Evolutionary conservation across 2,329 filamentous ascomycete genomes (phyloP).

Genomic region (Paecilomyces variotii): DNA sequence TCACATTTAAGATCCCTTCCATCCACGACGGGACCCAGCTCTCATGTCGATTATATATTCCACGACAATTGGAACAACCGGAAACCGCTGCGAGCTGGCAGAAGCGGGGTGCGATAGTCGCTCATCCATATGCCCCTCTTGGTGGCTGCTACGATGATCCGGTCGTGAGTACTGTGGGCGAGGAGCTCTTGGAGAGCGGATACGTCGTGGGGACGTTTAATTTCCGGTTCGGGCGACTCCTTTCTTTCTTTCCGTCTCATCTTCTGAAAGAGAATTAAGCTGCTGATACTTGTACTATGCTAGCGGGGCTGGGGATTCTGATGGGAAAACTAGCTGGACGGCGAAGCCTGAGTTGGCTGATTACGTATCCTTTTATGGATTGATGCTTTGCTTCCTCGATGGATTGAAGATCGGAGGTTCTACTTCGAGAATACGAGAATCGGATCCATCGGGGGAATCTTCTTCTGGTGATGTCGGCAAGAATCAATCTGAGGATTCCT

Average conservation of each 20-base stretch:
- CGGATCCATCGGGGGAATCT: background rate
- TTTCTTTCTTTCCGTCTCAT: background rate
- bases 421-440: slow-evolving; percentile 3
- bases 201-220: slow-evolving; percentile 85
- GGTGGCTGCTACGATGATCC: slow-evolving; percentile 80
- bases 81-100: slow-evolving; percentile 19
- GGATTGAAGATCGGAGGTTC: slow-evolving; percentile 35
- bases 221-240: slow-evolving; percentile 57
- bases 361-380: slow-evolving; percentile 74
- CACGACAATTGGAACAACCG: slow-evolving; percentile 27
- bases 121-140: slow-evolving; percentile 84
- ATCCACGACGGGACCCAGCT: slow-evolving; percentile 68
- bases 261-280: background rate
- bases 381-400: slow-evolving; percentile 66
- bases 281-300: slow-evolving; percentile 8
- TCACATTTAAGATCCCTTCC: slow-evolving; percentile 72
- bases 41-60: slow-evolving; percentile 77
- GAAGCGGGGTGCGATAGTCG: slow-evolving; percentile 57
- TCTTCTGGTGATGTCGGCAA: background rate
- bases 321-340: slow-evolving; percentile 80
- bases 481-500: slow-evolving; percentile 28
- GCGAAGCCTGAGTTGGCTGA: slow-evolving; percentile 72
- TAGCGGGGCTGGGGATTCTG: slow-evolving; percentile 69
- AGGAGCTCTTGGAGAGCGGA: slow-evolving; percentile 58
- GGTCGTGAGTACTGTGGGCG: slow-evolving; percentile 60